A percentile compares a stretch with the other conserved stretches of the same genome.
Evolutionary conservation across 805 yeast species (phyloP).

Genomic region (Starmerella stellata): DNA sequence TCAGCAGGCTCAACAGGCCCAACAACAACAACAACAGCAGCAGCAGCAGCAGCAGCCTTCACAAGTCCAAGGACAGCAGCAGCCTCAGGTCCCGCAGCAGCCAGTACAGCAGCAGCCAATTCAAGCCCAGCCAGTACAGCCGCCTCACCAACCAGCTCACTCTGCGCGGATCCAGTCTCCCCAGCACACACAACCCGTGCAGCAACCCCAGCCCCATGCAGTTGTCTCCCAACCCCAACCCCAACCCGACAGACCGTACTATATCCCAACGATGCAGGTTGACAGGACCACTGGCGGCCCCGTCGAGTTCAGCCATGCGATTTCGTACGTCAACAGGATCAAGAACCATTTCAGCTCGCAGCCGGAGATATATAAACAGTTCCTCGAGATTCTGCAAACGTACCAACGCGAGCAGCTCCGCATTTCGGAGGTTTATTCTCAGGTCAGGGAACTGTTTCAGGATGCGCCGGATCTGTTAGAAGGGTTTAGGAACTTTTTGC

Average conservation of each 20-base stretch:
- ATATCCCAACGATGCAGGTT: not conserved
- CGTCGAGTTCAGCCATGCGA: conserved; percentile 93
- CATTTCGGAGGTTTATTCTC: conserved; percentile 85
- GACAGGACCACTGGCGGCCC: conserved; percentile 29
- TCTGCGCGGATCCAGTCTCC: too few relatives aligned
- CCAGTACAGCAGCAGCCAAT: conserved; percentile 15
- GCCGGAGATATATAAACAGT: conserved; percentile 90
- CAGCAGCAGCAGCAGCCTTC: conserved; percentile 16
- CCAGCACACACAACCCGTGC: conserved; percentile 9
- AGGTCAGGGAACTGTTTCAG: conserved; percentile 71
- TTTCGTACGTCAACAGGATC: conserved; percentile 86
- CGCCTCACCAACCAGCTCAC: conserved; percentile 12
- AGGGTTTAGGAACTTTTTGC: conserved; percentile 88
- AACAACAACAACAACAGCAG: conserved; percentile 9
- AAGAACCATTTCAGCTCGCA: conserved; percentile 83
- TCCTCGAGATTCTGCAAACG: conserved; percentile 85
- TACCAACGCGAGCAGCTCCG: conserved; percentile 93
- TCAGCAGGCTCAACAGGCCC: conserved; percentile 2
- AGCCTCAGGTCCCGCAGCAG: conserved; percentile 12
- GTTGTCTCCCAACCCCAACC: too few relatives aligned
- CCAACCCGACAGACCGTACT: too few relatives aligned
- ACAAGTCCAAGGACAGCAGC: conserved; percentile 14
- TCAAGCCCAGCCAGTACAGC: conserved; percentile 14
- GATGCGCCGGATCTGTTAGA: conserved; percentile 88
- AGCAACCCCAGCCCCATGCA: too few relatives aligned